These are phyloP conservation scores for Solanum hybrid DNA, from an alignment of 305 asterid species.

Conservation along the genomic window DNA sequence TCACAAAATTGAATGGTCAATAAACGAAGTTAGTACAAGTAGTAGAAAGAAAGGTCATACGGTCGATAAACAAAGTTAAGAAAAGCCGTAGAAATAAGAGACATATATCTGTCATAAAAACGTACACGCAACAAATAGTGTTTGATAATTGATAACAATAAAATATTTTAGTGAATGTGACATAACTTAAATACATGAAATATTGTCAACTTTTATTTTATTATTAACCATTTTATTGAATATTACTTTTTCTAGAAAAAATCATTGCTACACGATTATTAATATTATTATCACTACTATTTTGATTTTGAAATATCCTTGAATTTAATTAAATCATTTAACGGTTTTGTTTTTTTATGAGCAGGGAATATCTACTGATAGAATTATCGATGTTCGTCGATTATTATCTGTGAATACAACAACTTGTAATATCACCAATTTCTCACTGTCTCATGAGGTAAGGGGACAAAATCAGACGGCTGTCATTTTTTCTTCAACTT, in stretches of 20 bases:
- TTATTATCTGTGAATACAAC: constrained; percentile 39
- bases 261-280: not conserved
- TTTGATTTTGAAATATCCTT: not conserved
- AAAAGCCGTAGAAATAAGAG: not conserved
- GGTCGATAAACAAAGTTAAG: not conserved
- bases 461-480: not conserved
- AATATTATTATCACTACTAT: not conserved
- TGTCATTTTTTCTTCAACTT: not conserved
- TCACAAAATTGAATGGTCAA: not conserved
- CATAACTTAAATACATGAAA: not conserved
- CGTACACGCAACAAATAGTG: not conserved
- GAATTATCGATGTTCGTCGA: constrained; percentile 68
- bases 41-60: not conserved
- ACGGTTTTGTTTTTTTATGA: not conserved
- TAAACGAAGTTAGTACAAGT: not conserved
- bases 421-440: constrained; percentile 67
- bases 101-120: not conserved
- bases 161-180: not conserved
- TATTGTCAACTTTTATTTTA: not conserved
- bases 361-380: constrained; percentile 90
- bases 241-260: not conserved
- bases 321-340: not conserved
- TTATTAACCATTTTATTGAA: not conserved
- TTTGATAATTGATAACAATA: not conserved
- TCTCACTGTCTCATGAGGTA: constrained; percentile 84